Evolutionary conservation across 495 filamentous ascomycete species (phyloP).

Genomic region (Ramalina intermedia): DNA sequence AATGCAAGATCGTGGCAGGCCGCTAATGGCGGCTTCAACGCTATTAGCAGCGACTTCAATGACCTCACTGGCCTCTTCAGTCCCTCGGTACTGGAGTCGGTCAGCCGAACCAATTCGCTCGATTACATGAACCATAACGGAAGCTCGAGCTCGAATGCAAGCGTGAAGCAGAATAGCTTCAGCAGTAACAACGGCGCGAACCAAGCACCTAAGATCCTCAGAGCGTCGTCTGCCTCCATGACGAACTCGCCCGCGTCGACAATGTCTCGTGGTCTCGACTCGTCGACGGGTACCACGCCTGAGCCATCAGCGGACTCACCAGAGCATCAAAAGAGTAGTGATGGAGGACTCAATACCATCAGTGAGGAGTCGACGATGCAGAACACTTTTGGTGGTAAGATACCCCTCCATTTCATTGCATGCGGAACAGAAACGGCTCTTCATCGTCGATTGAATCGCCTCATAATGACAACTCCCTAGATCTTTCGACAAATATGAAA

Average conservation of each 20-base stretch:
- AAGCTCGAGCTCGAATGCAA: conserved; percentile 1
- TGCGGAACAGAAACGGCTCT: no score
- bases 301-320: conserved; percentile 49
- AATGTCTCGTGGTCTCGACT: conserved; percentile 30
- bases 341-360: conserved; percentile 16
- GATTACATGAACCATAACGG: conserved; percentile 10
- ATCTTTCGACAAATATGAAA: conserved; percentile 11
- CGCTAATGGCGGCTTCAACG: conserved; percentile 10
- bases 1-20: no score
- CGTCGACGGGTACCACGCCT: conserved; percentile 77
- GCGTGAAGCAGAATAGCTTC: conserved; percentile 4
- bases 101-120: conserved; percentile 11
- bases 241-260: conserved; percentile 48
- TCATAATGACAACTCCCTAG: conserved; percentile 16
- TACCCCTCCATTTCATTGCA: no score
- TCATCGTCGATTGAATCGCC: no score
- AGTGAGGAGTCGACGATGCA: conserved; percentile 19
- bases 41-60: conserved; percentile 21
- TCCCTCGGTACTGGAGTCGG: conserved; percentile 27
- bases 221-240: conserved; percentile 14
- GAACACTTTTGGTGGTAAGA: conserved; percentile 4
- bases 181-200: conserved; percentile 7
- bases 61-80: conserved; percentile 31
- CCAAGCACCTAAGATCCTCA: conserved; percentile 8
- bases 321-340: conserved; percentile 13